Conservation (phyloP, 2,329 filamentous ascomycete genomes). For the Colletotrichum abscissum region DNA sequence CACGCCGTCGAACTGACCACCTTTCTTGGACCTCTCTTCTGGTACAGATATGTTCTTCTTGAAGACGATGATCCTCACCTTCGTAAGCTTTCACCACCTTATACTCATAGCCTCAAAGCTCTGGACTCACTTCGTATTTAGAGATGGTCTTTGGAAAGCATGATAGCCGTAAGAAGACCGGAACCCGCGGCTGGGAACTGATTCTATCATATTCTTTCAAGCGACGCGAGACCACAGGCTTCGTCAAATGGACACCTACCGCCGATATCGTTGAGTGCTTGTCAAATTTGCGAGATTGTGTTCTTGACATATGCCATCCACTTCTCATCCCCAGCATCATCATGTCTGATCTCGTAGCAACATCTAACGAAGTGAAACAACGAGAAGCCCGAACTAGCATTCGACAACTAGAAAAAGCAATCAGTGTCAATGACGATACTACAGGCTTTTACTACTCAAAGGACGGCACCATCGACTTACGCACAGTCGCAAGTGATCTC, state of each 20-base stretch:
- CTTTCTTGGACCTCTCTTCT: background rate
- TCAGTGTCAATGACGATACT: conserved; percentile 47
- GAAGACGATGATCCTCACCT: background rate
- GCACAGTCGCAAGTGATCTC: background rate
- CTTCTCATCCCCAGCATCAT: conserved; percentile 68
- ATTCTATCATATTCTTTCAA: background rate
- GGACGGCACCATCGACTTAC: background rate
- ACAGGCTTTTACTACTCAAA: background rate
- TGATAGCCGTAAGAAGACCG: background rate
- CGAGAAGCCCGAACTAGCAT: conserved; percentile 71
- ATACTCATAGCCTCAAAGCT: background rate
- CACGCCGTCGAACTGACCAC: background rate
- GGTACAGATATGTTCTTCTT: background rate
- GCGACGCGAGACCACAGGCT: background rate
- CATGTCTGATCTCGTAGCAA: conserved; percentile 66
- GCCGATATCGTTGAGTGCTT: background rate
- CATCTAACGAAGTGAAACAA: conserved; percentile 68
- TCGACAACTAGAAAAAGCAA: conserved; percentile 69
- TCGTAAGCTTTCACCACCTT: background rate
- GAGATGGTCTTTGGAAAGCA: background rate
- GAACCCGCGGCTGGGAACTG: background rate
- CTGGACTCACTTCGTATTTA: background rate
- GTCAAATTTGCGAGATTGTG: background rate
- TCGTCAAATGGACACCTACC: background rate
- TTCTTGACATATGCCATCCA: conserved; percentile 57